Conservation (phyloP, 108 stramenopile genomes). For the Cylindrotheca closterium region DNA sequence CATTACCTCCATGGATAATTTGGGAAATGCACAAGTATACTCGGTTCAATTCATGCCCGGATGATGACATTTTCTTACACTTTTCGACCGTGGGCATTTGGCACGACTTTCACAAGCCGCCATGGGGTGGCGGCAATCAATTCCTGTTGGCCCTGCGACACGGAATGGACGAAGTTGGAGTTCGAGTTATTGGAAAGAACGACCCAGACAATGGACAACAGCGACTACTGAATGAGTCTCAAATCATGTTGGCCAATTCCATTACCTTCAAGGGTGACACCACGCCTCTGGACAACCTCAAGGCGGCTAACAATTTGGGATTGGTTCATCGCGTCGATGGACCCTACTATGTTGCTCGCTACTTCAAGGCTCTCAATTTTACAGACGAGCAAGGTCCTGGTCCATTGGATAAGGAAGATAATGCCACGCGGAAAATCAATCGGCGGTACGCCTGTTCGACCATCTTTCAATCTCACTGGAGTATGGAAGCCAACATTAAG, state of each 20-base stretch:
- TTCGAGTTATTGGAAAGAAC: conserved; percentile 6
- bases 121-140: conserved; percentile 29
- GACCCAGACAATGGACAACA: not conserved
- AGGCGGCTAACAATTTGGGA: conserved; percentile 6
- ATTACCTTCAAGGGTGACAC: conserved; percentile 19
- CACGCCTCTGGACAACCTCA: conserved; percentile 2
- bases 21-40: conserved; percentile 17
- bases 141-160: conserved; percentile 16
- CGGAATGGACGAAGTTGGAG: not conserved
- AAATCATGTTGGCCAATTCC: conserved; percentile 20
- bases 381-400: not conserved
- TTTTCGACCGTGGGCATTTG: conserved; percentile 17
- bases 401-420: conserved; percentile 5
- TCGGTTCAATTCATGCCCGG: conserved; percentile 14
- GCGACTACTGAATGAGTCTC: too few species aligned
- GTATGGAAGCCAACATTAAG: conserved; percentile 15
- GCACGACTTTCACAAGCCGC: conserved; percentile 25
- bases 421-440: conserved; percentile 9
- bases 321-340: conserved; percentile 24
- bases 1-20: conserved; percentile 10
- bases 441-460: conserved; percentile 17
- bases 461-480: conserved; percentile 22
- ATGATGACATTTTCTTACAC: conserved; percentile 8
- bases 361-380: conserved; percentile 6
- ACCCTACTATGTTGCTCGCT: conserved; percentile 17